Evolutionary conservation across 176 grass and related monocot species (phyloP).

Genomic region (Hsuehochloa calcarea): DNA sequence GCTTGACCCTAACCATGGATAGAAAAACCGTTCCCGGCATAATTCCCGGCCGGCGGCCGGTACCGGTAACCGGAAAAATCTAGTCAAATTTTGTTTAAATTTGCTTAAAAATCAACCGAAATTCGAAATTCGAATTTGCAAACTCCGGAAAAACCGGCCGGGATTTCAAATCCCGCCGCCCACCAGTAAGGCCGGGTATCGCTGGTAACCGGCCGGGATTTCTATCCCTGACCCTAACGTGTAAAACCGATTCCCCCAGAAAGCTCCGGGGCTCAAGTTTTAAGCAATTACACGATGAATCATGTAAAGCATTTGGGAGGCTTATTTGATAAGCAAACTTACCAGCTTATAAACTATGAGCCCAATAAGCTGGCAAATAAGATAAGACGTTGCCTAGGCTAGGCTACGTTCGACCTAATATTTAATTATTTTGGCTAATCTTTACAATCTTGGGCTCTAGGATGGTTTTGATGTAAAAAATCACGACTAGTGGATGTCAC

Average conservation of each 20-base stretch:
- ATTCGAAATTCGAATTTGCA: no score
- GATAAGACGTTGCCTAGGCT: neutral
- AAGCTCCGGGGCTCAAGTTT: neutral
- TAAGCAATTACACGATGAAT: neutral
- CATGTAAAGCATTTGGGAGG: neutral
- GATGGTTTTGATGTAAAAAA: neutral
- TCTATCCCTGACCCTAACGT: neutral
- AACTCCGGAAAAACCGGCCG: no score
- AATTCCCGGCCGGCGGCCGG: no score
- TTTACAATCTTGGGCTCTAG: neutral
- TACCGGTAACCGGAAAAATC: no score
- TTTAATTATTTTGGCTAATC: neutral
- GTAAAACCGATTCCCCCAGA: neutral
- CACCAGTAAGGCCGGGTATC: no score
- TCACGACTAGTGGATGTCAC: neutral
- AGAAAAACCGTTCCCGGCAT: no score
- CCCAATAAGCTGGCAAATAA: neutral
- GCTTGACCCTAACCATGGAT: neutral
- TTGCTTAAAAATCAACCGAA: no score
- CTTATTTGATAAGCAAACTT: constrained; percentile 2
- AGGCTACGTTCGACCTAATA: neutral
- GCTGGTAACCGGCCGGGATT: no score
- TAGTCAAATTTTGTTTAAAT: no score
- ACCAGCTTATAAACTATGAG: neutral
- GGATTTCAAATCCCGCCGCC: no score